These are phyloP conservation scores for Spinacia oleracea DNA, from an alignment of 179 eudicot species.

Conservation along the genomic window DNA sequence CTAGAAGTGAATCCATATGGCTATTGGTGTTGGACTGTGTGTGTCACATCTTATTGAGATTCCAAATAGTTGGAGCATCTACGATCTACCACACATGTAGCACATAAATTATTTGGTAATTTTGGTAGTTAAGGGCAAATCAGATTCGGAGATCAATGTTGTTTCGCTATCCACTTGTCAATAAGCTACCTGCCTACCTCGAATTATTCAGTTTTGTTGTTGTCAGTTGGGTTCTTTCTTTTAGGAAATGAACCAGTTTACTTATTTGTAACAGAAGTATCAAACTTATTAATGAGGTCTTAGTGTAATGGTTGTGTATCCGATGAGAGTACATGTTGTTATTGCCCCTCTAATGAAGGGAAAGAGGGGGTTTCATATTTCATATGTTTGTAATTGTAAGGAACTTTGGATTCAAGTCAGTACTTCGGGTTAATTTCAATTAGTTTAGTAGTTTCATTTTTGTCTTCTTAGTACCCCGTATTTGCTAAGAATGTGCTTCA, in stretches of 20 bases:
- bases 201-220: no score
- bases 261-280: neutral
- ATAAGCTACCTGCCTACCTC: no score
- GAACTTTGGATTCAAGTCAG: neutral
- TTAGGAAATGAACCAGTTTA: neutral
- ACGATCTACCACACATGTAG: no score
- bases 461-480: neutral
- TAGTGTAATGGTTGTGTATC: no score
- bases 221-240: no score
- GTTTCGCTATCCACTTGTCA: no score
- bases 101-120: no score
- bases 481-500: neutral
- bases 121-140: no score
- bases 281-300: no score
- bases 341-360: neutral
- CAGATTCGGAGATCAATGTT: no score
- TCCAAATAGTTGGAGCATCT: neutral
- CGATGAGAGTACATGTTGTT: neutral
- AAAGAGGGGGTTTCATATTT: neutral
- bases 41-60: neutral
- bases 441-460: no score
- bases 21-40: no score
- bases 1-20: neutral
- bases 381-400: neutral
- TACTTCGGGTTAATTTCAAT: neutral